Conservation (phyloP, 2,329 filamentous ascomycete genomes). For the Alternaria metachromatica region DNA sequence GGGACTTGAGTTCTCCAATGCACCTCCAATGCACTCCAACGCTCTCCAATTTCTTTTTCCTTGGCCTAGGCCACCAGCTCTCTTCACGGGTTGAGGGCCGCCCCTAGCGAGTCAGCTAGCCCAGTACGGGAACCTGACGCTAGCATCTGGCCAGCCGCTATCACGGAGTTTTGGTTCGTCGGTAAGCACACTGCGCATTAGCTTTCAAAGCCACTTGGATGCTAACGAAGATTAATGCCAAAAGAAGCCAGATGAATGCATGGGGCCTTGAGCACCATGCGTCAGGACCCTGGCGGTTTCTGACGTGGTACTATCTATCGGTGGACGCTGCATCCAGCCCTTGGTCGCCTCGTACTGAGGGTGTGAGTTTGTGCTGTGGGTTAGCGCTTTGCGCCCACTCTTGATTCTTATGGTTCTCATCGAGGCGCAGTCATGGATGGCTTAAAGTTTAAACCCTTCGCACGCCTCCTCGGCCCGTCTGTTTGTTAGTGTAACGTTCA, state of each 20-base stretch:
- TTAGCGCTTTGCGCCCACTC: background rate
- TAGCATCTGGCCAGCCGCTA: constrained; percentile 2
- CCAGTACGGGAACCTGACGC: background rate
- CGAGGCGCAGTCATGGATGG: background rate
- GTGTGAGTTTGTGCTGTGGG: background rate
- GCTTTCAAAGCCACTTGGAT: constrained; percentile 2
- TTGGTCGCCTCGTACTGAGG: constrained; percentile 1
- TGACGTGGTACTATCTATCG: constrained; percentile 2
- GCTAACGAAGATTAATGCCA: background rate
- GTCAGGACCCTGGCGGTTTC: constrained; percentile 1
- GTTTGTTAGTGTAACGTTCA: background rate
- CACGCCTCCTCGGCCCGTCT: background rate
- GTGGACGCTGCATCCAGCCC: constrained; percentile 4
- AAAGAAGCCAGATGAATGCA: background rate
- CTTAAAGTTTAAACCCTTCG: constrained; percentile 4
- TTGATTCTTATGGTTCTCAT: background rate
- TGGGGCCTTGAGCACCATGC: constrained; percentile 1
- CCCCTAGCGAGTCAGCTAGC: constrained; percentile 5
- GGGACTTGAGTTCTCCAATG: background rate
- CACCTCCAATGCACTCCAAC: background rate
- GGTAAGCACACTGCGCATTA: constrained; percentile 2
- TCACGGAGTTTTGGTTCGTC: constrained; percentile 8
- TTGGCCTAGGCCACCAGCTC: background rate
- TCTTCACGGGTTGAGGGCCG: background rate
- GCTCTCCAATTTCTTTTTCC: background rate